Evolutionary conservation across 345 rosid species (phyloP), one percentile per base, ranked within the genome.

Genomic region (Eucalyptus regnans): DNA sequence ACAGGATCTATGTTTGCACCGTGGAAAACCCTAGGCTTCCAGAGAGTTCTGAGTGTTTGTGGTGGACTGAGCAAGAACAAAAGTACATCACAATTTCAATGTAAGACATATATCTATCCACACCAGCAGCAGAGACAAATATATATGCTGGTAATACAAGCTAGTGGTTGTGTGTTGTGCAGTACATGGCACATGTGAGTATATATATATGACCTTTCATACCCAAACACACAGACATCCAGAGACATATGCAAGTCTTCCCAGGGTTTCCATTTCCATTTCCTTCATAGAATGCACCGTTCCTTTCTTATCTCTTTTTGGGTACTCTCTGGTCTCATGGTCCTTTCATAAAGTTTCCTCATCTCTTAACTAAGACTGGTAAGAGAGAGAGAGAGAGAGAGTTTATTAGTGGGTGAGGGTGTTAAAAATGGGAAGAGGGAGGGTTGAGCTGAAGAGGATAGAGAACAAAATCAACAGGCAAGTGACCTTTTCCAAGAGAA

Each of bases 401-500:
- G 48, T 37, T 71, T 71, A 71, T 18, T 71, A 71, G 44, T 68
- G 43, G 7, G 83, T 50, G 62, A 33, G 60, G 33, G 89, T 58
- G 37, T 12, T 33, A 44, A 88, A 84, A 5, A 94, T 95, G 96
- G 96, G 96, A 31, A 95, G 96, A 89, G 96, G 96, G 81, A 95
- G 89, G 91, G 96, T 95, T 58, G 95, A 94, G 92, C 89, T 95
- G 91, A 95, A 95, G 92, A 94, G 95, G 80, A 94, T 95, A 90
- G 96, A 95, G 91, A 95, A 95, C 91, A 94, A 94, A 92, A 93
- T 94, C 64, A 94, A 94, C 91, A 93, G 95, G 91, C 96, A 94
- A 41, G 96, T 94, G 51, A 94, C 96, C 3, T 94, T 94, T 91
- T 92, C 95, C 9, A 94, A 94, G 95, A 94, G 96, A 89, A 93